Evolutionary conservation across 768 basidiomycete genomes (phyloP).

Genomic region (Crepidotus variabilis): DNA sequence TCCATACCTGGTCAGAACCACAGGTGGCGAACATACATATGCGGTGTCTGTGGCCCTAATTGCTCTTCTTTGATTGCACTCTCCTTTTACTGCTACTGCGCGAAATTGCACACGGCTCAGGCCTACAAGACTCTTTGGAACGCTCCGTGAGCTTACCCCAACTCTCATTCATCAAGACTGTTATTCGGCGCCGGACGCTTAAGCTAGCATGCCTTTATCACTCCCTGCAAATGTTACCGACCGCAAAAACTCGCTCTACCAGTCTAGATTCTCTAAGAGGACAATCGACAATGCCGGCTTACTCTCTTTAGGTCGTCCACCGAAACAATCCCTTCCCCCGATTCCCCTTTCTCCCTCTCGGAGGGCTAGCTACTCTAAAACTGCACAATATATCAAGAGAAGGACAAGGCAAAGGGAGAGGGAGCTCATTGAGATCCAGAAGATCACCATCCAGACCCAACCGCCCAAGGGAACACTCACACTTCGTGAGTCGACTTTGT

Average conservation of each 20-base stretch:
- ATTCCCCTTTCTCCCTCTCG: not conserved
- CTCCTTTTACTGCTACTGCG: not conserved
- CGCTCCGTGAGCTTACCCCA: not conserved
- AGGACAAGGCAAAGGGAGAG: not conserved
- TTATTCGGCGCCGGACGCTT: not conserved
- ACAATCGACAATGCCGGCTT: not conserved
- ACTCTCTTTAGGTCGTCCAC: not conserved
- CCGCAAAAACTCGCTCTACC: not conserved
- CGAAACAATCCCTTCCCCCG: not conserved
- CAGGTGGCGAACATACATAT: not conserved
- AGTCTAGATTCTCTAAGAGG: not conserved
- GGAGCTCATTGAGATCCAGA: not conserved
- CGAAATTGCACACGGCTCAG: not conserved
- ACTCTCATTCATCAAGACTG: not conserved
- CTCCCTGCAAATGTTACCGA: not conserved
- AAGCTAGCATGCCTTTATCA: not conserved
- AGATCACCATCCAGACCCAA: not conserved
- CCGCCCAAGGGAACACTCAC: not conserved
- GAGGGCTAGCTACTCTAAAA: not conserved
- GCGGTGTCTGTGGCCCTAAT: not conserved
- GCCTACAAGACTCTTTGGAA: not conserved
- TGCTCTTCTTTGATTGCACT: not conserved
- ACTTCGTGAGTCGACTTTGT: not conserved
- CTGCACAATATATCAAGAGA: not conserved
- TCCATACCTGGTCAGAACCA: not conserved